Conservation (phyloP, 75 land plant species). For the Pinus tabuliformis region DNA sequence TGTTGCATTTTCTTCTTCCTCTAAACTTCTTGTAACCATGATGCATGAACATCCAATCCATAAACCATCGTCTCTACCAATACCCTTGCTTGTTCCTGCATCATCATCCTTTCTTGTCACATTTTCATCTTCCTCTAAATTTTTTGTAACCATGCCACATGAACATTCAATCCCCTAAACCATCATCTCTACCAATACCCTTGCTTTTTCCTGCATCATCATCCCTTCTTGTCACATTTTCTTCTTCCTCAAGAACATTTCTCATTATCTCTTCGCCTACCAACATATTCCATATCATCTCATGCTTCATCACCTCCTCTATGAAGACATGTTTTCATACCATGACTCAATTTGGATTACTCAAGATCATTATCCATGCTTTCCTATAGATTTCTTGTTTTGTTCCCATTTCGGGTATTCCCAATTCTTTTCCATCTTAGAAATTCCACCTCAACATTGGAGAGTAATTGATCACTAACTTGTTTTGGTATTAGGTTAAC, state of each 20-base stretch:
- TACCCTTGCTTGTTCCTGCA: too few species aligned
- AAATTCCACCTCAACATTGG: constrained; percentile 74
- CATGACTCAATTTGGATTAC: constrained; percentile 15
- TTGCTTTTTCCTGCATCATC: too few species aligned
- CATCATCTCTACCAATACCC: too few species aligned
- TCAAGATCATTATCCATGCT: constrained; percentile 60
- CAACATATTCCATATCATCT: constrained; percentile 77
- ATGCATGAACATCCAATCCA: too few species aligned
- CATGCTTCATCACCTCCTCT: constrained; percentile 41
- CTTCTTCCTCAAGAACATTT: constrained; percentile 53
- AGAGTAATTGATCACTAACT: constrained; percentile 54
- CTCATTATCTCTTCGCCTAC: constrained; percentile 61
- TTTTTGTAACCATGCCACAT: too few species aligned
- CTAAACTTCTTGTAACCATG: not conserved
- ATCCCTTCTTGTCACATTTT: constrained; percentile 1
- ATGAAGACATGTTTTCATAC: constrained; percentile 35
- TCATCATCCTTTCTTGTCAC: too few species aligned
- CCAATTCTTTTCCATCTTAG: constrained; percentile 74
- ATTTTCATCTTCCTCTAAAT: too few species aligned
- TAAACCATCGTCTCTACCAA: too few species aligned
- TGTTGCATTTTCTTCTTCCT: constrained; percentile 27
- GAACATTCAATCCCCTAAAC: not conserved
- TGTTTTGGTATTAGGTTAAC: constrained; percentile 75
- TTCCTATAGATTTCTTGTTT: constrained; percentile 36
- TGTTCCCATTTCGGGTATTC: constrained; percentile 39